These are phyloP conservation scores for Lentinula boryana DNA, from an alignment of 768 basidiomycete species.

Conservation along the genomic window DNA sequence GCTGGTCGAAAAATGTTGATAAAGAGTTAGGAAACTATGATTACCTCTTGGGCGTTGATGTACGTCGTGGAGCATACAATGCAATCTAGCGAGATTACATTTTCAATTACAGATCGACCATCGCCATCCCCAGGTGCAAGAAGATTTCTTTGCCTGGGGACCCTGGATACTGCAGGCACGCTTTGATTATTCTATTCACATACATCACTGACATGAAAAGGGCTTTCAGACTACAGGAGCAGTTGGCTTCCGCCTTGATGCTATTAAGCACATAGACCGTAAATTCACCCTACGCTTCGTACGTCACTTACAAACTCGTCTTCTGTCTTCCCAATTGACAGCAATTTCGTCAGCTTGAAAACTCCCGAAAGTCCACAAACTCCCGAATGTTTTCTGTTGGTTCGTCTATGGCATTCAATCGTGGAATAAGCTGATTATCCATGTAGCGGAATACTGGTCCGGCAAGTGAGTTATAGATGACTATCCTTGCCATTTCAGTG, in stretches of 20 bases:
- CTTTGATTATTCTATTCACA: not conserved
- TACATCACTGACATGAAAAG: not conserved
- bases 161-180: constrained; percentile 59
- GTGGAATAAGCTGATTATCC: not conserved
- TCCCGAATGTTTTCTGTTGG: constrained; percentile 54
- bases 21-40: constrained; percentile 86
- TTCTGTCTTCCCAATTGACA: not conserved
- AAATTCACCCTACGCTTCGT: constrained; percentile 69
- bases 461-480: constrained; percentile 39
- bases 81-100: not conserved
- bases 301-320: constrained; percentile 14
- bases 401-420: constrained; percentile 17
- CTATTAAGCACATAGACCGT: constrained; percentile 84
- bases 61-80: constrained; percentile 20
- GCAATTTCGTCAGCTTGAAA: constrained; percentile 39
- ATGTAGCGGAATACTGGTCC: constrained; percentile 78
- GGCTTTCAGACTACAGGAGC: constrained; percentile 54
- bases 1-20: constrained; percentile 81
- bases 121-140: constrained; percentile 70
- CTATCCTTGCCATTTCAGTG: not conserved
- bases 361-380: constrained; percentile 37
- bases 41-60: constrained; percentile 72
- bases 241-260: constrained; percentile 80
- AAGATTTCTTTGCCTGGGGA: constrained; percentile 75
- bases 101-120: constrained; percentile 60